Evolutionary conservation across 192 early-diverging fungal species (phyloP).

Genomic region (Pilaira anomala): DNA sequence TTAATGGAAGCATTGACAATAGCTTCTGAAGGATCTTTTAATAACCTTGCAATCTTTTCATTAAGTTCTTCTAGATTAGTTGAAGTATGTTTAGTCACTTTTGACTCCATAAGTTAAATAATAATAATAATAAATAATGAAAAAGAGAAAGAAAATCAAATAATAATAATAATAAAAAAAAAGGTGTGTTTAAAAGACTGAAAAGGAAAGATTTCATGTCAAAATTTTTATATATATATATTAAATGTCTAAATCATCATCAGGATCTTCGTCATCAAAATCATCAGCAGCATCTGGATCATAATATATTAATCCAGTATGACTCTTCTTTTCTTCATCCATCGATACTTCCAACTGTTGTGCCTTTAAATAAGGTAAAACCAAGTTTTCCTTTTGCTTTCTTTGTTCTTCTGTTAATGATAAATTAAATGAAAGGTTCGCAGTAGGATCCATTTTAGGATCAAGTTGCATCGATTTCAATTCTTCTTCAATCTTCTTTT

Average conservation of each 20-base stretch:
- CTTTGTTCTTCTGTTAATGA: conserved; percentile 80
- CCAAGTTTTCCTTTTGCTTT: conserved; percentile 65
- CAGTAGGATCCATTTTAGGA: conserved; percentile 56
- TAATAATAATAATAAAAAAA: too few relatives aligned
- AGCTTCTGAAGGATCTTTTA: conserved; percentile 19
- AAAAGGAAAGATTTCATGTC: too few relatives aligned
- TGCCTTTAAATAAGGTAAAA: conserved; percentile 77
- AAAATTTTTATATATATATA: too few relatives aligned
- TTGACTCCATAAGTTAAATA: conserved; percentile 15
- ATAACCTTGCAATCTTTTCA: conserved; percentile 17
- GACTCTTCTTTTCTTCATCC: not conserved
- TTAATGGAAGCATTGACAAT: conserved; percentile 6
- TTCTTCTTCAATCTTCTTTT: conserved; percentile 1
- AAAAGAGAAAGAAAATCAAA: too few relatives aligned
- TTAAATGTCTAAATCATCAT: conserved; percentile 87
- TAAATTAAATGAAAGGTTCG: conserved; percentile 83
- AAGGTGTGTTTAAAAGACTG: too few relatives aligned
- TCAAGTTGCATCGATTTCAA: not conserved
- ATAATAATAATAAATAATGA: too few relatives aligned
- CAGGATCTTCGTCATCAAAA: conserved; percentile 89
- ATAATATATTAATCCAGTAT: conserved; percentile 68
- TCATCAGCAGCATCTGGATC: conserved; percentile 85
- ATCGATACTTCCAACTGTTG: conserved; percentile 38
- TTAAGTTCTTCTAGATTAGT: conserved; percentile 33
- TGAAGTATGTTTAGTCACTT: conserved; percentile 30